Conservation (phyloP, 768 basidiomycete species). For the Mycena chlorophos region DNA sequence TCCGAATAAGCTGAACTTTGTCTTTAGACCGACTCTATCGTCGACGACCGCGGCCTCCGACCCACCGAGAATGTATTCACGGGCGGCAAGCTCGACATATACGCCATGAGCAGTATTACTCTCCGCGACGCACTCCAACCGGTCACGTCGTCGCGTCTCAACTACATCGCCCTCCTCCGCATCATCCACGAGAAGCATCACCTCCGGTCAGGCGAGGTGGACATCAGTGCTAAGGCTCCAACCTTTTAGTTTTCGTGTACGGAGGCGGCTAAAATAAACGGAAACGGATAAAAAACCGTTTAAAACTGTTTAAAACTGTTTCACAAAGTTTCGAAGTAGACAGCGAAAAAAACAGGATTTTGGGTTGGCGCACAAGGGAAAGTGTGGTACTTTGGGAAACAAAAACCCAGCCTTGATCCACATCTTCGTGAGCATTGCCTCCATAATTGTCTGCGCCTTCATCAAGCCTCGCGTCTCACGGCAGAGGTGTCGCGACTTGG, state of each 20-base stretch:
- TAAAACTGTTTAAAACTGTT: background rate
- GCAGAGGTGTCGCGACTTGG: conserved; percentile 25
- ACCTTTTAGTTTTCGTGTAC: background rate
- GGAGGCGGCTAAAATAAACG: background rate
- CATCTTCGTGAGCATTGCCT: conserved; percentile 23
- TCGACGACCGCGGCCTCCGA: background rate
- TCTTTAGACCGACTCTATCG: background rate
- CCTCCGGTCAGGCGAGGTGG: background rate
- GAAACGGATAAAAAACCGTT: background rate
- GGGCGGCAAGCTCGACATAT: background rate
- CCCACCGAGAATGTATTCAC: background rate
- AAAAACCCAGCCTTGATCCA: conserved; percentile 20
- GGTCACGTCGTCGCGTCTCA: background rate
- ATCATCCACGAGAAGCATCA: background rate
- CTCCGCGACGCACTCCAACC: background rate
- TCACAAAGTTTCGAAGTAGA: background rate
- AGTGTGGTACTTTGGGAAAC: no score
- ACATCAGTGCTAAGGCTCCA: no score
- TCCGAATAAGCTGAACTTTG: background rate
- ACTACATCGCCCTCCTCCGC: background rate
- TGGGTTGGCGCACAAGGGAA: no score
- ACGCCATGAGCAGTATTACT: background rate
- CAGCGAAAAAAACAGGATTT: no score
- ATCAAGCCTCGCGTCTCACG: conserved; percentile 21
- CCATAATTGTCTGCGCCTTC: conserved; percentile 22